Conservation (phyloP, 768 basidiomycete genomes). For the Panaeolus cyanescens region DNA sequence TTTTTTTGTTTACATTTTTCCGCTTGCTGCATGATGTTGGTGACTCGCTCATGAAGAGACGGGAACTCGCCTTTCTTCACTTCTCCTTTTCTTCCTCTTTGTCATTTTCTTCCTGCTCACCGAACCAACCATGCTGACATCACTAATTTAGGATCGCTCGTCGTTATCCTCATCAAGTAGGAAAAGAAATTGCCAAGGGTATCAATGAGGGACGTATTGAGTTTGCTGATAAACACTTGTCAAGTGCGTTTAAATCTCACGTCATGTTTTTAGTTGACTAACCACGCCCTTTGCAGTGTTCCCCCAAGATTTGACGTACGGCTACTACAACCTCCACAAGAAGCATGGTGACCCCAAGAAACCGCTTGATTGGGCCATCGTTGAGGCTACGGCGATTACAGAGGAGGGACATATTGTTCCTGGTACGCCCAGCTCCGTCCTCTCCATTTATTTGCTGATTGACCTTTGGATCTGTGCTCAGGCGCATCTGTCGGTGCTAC, state of each 20-base stretch:
- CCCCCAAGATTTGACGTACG: slow-evolving; percentile 49
- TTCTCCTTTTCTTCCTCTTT: not conserved
- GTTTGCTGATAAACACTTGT: slow-evolving; percentile 51
- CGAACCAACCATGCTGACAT: not conserved
- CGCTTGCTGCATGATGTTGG: not conserved
- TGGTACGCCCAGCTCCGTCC: slow-evolving; percentile 16
- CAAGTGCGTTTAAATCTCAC: slow-evolving; percentile 31
- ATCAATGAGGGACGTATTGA: slow-evolving; percentile 49
- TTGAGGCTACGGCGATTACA: slow-evolving; percentile 50
- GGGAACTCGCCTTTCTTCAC: not conserved
- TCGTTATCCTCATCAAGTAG: slow-evolving; percentile 52
- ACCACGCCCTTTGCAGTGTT: slow-evolving; percentile 36
- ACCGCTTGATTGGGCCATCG: slow-evolving; percentile 50
- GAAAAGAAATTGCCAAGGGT: slow-evolving; percentile 48
- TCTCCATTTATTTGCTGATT: not conserved
- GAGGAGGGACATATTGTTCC: slow-evolving; percentile 50
- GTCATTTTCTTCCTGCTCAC: not conserved
- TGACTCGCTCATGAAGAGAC: not conserved
- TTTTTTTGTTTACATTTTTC: not conserved
- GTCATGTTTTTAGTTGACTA: not conserved
- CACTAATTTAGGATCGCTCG: slow-evolving; percentile 21
- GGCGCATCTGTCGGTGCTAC: slow-evolving; percentile 50
- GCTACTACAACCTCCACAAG: slow-evolving; percentile 46
- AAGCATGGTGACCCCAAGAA: slow-evolving; percentile 45
- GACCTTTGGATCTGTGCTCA: slow-evolving; percentile 1